Base-by-base conservation (phyloP, 257 asterid species). In the Mitragyna speciosa region DNA sequence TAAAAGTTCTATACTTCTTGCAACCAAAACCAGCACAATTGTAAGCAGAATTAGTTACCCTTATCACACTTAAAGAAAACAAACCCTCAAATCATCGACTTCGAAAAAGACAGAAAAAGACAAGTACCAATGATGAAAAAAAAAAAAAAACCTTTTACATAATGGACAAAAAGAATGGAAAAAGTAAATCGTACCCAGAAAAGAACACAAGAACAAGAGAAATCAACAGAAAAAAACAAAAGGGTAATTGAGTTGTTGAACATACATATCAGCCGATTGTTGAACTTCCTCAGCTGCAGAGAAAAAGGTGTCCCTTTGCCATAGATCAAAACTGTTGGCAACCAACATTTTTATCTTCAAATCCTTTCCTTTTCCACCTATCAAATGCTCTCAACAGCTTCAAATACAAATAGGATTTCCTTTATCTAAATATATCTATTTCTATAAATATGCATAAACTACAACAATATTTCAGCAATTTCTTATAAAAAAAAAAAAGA, bases 201-300 rank as follows among this genome's bases (percentile, higher is more conserved):
- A 84, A 85, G 74, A 58, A 68, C 12, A 73, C 75, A 49, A 12
- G 47, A 76, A 77, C 2, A 76, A 30, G 36, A 74, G 26, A 31
- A 83, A 19, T 12, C 4, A 22, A 15, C 74, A 48, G 41, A 64
- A 28, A 41, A 47, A 56, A 51, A 3, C 4, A 43, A 75, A 77
- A 30, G 67, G 28, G 24, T 4, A 47, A 56, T 63, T 16, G 10
- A 56, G 31, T 66, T 19, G 41, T 8, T 4, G 36, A 67, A 80
- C 94, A 87, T 79, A 92, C 97, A 86, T 82, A 83, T 94, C 98
- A 58, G 97, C 91, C 70, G 98, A 94, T 83, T 88, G 90, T 81
- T 94, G 98, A 83, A 94, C 97, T 89, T 94, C 98, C 80, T 94
- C 98, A 41, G 98, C 98, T 43, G 98, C 97, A 70, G 93, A 87